Evolutionary conservation across 768 basidiomycete species (phyloP).

Genomic region (Lentinula edodes): DNA sequence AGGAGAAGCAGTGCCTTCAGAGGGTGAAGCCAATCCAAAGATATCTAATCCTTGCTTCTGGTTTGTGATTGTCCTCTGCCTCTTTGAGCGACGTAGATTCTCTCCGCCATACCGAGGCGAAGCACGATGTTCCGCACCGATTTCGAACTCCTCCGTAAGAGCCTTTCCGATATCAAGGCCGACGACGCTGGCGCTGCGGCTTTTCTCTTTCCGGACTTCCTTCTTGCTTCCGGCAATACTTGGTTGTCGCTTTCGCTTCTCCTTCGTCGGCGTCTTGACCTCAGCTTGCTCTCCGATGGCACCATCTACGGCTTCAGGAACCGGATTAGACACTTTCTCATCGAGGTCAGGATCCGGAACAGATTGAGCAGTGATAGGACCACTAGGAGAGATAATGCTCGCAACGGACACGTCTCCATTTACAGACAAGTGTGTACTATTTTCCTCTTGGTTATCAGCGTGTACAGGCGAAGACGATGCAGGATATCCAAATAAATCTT

Average conservation of each 20-base stretch:
- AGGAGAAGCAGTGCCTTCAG: not conserved
- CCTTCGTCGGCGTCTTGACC: not conserved
- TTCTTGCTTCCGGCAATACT: not conserved
- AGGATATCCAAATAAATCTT: not conserved
- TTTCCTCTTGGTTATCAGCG: not conserved
- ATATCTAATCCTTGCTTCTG: not conserved
- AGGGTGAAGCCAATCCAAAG: not conserved
- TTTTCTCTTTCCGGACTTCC: not conserved
- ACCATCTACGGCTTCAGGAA: not conserved
- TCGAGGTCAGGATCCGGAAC: not conserved
- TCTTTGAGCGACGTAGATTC: not conserved
- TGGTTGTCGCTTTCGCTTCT: not conserved
- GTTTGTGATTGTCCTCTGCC: not conserved
- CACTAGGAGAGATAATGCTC: not conserved
- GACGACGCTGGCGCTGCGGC: not conserved
- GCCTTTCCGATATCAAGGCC: too few relatives aligned
- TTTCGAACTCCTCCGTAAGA: too few relatives aligned
- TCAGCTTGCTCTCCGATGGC: not conserved
- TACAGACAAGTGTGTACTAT: not conserved
- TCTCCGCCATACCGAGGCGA: too few relatives aligned
- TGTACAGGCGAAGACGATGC: not conserved
- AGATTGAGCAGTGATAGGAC: not conserved
- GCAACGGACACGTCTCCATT: not conserved
- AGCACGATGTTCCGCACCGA: too few relatives aligned
- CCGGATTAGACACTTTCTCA: not conserved